Evolutionary conservation across 257 asterid species (phyloP).

Genomic region (Salvia miltiorrhiza): DNA sequence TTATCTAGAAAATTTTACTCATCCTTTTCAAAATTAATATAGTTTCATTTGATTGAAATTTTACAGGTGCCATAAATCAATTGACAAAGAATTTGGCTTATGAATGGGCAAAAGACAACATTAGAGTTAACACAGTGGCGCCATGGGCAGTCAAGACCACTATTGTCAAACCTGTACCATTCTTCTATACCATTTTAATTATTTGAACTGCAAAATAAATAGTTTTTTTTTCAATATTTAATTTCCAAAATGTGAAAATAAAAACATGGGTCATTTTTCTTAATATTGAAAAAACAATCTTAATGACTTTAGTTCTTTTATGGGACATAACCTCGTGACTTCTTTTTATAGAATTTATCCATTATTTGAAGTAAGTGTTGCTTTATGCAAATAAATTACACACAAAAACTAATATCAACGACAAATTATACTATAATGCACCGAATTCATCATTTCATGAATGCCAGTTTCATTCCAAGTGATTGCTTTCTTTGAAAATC

Average conservation of each 20-base stretch:
- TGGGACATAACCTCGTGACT: neutral
- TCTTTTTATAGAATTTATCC: neutral
- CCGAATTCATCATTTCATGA: neutral
- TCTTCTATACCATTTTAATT: neutral
- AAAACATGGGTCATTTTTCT: neutral
- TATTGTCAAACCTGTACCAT: slow-evolving; percentile 20
- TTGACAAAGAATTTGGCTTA: slow-evolving; percentile 40
- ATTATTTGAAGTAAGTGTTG: neutral
- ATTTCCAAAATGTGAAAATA: too few relatives aligned
- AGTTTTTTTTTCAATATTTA: too few relatives aligned
- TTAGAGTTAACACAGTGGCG: slow-evolving; percentile 40
- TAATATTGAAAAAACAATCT: too few relatives aligned
- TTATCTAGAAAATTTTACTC: too few relatives aligned
- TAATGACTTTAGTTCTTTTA: too few relatives aligned
- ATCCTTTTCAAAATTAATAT: too few relatives aligned
- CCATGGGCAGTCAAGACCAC: slow-evolving; percentile 39
- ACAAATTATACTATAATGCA: neutral
- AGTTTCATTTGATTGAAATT: neutral
- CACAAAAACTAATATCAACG: too few relatives aligned
- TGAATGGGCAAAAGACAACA: slow-evolving; percentile 47
- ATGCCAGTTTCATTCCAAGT: neutral
- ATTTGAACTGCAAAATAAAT: too few relatives aligned
- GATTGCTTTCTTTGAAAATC: slow-evolving; percentile 3
- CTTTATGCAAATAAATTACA: neutral
- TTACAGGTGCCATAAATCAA: slow-evolving; percentile 40